Conservation (phyloP, 2,329 filamentous ascomycete genomes). For the Metarhizium robertsii region DNA sequence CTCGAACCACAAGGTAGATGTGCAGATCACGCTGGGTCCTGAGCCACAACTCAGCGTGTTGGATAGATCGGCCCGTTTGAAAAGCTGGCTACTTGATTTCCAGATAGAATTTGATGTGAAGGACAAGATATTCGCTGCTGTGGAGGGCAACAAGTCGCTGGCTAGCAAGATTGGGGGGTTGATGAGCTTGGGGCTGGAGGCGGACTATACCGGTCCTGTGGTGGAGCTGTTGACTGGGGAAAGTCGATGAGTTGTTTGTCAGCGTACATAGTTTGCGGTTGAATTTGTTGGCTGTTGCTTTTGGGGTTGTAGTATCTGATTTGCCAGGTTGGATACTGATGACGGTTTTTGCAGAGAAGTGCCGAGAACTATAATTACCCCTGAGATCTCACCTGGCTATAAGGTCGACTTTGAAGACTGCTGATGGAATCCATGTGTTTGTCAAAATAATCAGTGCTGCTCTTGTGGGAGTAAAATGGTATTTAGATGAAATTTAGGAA, state of each 20-base stretch:
- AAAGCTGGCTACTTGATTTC: background rate
- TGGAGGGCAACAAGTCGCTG: background rate
- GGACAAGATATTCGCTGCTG: slow-evolving; percentile 1
- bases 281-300: background rate
- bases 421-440: no score
- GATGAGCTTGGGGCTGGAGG: slow-evolving; percentile 3
- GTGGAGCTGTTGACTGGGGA: slow-evolving; percentile 4
- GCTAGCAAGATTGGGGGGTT: slow-evolving; percentile 1
- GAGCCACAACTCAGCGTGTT: background rate
- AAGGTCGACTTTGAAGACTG: no score
- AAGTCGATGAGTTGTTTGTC: background rate
- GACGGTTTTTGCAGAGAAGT: no score
- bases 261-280: background rate
- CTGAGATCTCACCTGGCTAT: background rate
- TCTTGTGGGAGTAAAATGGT: no score
- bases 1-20: background rate
- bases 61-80: background rate
- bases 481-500: no score
- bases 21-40: background rate
- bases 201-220: background rate
- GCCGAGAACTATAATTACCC: no score
- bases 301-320: background rate
- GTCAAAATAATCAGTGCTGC: no score
- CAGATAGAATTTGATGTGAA: slow-evolving; percentile 4
- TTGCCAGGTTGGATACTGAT: background rate